Percentiles rank a stretch among this genome's conserved stretches.
These are phyloP conservation scores for Pyrrhoderma lamaoense DNA, from an alignment of 1,284 basidiomycete species.

Conservation along the genomic window DNA sequence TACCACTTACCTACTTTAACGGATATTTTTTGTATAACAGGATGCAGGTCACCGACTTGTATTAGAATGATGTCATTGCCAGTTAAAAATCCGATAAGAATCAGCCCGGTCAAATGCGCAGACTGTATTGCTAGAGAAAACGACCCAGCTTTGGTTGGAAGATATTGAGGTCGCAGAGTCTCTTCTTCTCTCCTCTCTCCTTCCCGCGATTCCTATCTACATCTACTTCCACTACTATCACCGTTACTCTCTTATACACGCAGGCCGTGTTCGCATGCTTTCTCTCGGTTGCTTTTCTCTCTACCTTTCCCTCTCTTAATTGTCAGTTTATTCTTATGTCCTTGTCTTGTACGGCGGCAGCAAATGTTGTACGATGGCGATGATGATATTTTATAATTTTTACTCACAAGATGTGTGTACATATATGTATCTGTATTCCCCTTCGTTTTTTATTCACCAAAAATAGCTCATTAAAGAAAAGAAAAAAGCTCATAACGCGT, in stretches of 20 bases:
- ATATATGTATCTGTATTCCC: neutral
- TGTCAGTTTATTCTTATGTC: conserved; percentile 10
- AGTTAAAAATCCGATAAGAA: conserved; percentile 64
- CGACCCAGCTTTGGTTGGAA: conserved; percentile 13
- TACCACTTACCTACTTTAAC: neutral
- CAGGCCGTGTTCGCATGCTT: conserved; percentile 5
- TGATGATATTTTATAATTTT: neutral
- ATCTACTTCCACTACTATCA: neutral
- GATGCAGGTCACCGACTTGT: conserved; percentile 54
- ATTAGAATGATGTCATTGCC: conserved; percentile 63
- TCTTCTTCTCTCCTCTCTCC: too few relatives aligned
- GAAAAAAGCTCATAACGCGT: too few relatives aligned
- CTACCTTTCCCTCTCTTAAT: neutral
- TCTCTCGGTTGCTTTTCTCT: neutral
- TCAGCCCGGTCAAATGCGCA: conserved; percentile 52
- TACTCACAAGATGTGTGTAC: neutral
- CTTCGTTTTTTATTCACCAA: too few relatives aligned
- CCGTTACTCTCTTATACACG: conserved; percentile 5
- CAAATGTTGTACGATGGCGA: conserved; percentile 9
- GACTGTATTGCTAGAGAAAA: conserved; percentile 42
- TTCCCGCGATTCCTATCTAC: too few relatives aligned
- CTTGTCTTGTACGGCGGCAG: neutral
- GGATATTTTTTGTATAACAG: conserved; percentile 29
- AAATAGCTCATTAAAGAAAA: too few relatives aligned
- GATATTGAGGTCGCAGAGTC: conserved; percentile 2